phyloP scores from a whole-genome alignment of 148 eudicot species.

The Rhododendron molle region DNA sequence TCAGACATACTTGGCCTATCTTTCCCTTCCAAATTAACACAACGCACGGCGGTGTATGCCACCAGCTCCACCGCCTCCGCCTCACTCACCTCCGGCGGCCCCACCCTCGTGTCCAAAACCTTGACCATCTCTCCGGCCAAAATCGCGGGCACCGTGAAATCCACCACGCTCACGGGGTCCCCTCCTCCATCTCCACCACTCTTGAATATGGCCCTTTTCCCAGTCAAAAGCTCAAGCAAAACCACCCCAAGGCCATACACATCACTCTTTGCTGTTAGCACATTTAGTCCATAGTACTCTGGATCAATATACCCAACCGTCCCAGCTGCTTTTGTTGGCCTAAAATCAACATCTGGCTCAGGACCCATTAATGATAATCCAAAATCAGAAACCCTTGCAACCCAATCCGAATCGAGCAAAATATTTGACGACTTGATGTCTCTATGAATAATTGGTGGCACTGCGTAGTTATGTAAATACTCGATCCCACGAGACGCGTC shows the following conservation, averaged over 20 bases:
- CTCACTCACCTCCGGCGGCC: slow-evolving; percentile 55
- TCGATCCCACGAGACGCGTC: slow-evolving; percentile 93
- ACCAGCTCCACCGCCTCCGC: slow-evolving; percentile 88
- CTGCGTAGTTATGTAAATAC: slow-evolving; percentile 92
- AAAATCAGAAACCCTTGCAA: slow-evolving; percentile 92
- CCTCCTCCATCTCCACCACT: slow-evolving; percentile 26
- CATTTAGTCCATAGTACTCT: slow-evolving; percentile 82
- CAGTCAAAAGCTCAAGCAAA: slow-evolving; percentile 77
- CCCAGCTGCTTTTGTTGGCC: slow-evolving; percentile 76
- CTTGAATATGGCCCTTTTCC: slow-evolving; percentile 83
- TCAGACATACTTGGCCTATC: slow-evolving; percentile 86
- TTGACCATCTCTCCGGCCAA: slow-evolving; percentile 56
- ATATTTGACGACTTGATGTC: slow-evolving; percentile 95
- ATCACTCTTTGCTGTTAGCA: slow-evolving; percentile 91
- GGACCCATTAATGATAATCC: slow-evolving; percentile 80
- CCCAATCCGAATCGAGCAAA: slow-evolving; percentile 75
- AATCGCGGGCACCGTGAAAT: slow-evolving; percentile 65
- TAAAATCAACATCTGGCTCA: slow-evolving; percentile 43
- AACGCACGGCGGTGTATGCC: slow-evolving; percentile 80
- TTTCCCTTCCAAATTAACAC: slow-evolving; percentile 86
- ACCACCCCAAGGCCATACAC: slow-evolving; percentile 95
- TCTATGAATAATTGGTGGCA: slow-evolving; percentile 87
- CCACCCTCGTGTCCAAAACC: slow-evolving; percentile 71
- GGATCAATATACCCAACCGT: slow-evolving; percentile 97
- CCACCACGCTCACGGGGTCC: slow-evolving; percentile 63